These are phyloP conservation scores for Coniochaeta ligniaria DNA, from an alignment of 2,329 filamentous ascomycete genomes.

Conservation along the genomic window DNA sequence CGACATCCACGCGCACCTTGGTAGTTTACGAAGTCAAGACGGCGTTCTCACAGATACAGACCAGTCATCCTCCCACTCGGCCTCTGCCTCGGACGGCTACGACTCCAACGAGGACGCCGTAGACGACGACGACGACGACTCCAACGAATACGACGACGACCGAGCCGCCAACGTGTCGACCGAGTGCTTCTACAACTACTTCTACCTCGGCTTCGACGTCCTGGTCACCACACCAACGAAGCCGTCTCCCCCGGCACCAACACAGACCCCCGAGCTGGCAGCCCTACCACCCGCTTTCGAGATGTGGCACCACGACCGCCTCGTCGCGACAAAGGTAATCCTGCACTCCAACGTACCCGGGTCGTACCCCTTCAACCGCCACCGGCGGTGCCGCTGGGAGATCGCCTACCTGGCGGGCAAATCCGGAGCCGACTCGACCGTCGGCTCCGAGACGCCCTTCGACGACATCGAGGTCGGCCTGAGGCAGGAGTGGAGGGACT, in stretches of 20 bases:
- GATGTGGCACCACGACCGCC: constrained; percentile 39
- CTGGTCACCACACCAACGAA: constrained; percentile 72
- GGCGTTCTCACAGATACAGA: constrained; percentile 56
- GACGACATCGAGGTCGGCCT: constrained; percentile 63
- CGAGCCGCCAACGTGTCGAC: constrained; percentile 47
- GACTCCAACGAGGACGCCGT: constrained; percentile 53
- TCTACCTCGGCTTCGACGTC: constrained; percentile 89
- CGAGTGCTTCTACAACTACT: constrained; percentile 96
- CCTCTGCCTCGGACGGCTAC: constrained; percentile 45
- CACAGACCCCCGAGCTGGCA: neutral
- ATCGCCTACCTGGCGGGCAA: constrained; percentile 52
- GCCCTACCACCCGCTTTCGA: constrained; percentile 42
- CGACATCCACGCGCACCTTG: constrained; percentile 33
- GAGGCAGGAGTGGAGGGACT: constrained; percentile 61
- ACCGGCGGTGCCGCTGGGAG: constrained; percentile 83
- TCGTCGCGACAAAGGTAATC: constrained; percentile 87
- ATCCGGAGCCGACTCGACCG: constrained; percentile 32
- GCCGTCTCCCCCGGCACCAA: constrained; percentile 43
- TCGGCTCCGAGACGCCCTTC: constrained; percentile 75
- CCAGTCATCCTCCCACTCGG: constrained; percentile 65
- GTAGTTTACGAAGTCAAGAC: neutral
- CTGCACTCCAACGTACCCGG: constrained; percentile 93
- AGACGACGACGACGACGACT: constrained; percentile 58
- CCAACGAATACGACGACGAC: constrained; percentile 50
- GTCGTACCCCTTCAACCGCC: constrained; percentile 93